phyloP scores from a whole-genome alignment of 345 rosid genomes.

The Mangifera indica region DNA sequence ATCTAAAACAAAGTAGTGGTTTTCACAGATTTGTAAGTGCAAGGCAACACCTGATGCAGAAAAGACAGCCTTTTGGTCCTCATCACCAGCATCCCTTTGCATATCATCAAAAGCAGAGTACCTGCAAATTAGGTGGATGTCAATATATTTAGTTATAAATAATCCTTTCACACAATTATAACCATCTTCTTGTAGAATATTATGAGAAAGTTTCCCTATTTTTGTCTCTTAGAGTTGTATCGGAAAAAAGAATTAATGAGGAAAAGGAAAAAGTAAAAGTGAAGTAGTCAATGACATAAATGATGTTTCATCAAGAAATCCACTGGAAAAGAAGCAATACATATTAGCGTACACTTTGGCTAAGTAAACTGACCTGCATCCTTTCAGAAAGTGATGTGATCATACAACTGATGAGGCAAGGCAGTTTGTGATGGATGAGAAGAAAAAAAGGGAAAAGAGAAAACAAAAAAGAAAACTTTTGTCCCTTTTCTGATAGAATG shows the following conservation, averaged over 20 bases:
- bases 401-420: conserved; percentile 12
- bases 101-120: conserved; percentile 14
- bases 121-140: conserved; percentile 23
- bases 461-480: neutral
- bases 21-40: neutral
- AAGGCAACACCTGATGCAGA: conserved; percentile 26
- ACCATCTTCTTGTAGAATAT: neutral
- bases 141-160: neutral
- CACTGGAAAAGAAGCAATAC: neutral
- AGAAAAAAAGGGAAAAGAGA: neutral
- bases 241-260: too few relatives aligned
- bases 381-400: conserved; percentile 13
- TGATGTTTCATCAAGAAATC: neutral
- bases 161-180: neutral
- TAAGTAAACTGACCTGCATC: conserved; percentile 30
- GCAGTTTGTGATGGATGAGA: conserved; percentile 6
- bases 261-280: too few relatives aligned
- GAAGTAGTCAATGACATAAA: neutral
- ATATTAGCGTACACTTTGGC: neutral
- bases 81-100: neutral
- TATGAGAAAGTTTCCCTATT: neutral
- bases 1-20: neutral
- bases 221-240: too few relatives aligned
- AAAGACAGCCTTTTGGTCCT: neutral
- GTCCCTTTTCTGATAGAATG: conserved; percentile 17